Evolutionary conservation across 495 filamentous ascomycete genomes (phyloP).

Genomic region (Lasiosphaeria miniovina): DNA sequence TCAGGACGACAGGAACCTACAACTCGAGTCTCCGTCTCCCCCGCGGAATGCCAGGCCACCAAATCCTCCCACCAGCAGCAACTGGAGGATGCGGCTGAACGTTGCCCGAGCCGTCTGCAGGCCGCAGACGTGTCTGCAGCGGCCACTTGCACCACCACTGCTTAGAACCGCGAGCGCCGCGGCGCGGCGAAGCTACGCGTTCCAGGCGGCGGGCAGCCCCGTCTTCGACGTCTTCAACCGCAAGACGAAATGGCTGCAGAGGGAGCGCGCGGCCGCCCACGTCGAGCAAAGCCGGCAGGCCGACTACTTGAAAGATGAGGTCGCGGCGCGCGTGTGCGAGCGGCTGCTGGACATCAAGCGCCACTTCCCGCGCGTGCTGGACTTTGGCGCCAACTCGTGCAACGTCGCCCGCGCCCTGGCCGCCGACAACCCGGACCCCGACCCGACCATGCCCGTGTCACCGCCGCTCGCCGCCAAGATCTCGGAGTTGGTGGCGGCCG

Average conservation of each 20-base stretch:
- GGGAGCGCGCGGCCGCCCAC: constrained; percentile 75
- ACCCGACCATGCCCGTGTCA: constrained; percentile 46
- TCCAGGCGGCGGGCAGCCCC: constrained; percentile 70
- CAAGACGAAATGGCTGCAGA: constrained; percentile 81
- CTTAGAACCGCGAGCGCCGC: neutral
- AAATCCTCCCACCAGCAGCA: neutral
- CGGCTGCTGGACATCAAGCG: constrained; percentile 91
- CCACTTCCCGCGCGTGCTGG: constrained; percentile 76
- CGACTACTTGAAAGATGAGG: constrained; percentile 91
- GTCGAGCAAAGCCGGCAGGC: constrained; percentile 68
- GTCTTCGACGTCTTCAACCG: constrained; percentile 89
- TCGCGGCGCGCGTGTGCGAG: constrained; percentile 80
- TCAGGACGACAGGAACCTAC: neutral
- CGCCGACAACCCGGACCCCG: constrained; percentile 60
- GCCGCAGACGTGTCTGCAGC: constrained; percentile 11
- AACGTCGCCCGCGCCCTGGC: constrained; percentile 83
- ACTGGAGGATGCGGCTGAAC: constrained; percentile 34
- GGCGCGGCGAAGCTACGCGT: constrained; percentile 61
- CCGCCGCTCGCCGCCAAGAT: constrained; percentile 67
- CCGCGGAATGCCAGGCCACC: constrained; percentile 12
- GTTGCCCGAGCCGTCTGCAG: constrained; percentile 15
- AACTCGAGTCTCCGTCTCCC: neutral
- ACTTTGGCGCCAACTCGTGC: constrained; percentile 93
- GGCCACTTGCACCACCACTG: neutral
- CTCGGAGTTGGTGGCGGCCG: constrained; percentile 69